Base-by-base conservation (phyloP, 2,329 filamentous ascomycete species). In the Colletotrichum truncatum region DNA sequence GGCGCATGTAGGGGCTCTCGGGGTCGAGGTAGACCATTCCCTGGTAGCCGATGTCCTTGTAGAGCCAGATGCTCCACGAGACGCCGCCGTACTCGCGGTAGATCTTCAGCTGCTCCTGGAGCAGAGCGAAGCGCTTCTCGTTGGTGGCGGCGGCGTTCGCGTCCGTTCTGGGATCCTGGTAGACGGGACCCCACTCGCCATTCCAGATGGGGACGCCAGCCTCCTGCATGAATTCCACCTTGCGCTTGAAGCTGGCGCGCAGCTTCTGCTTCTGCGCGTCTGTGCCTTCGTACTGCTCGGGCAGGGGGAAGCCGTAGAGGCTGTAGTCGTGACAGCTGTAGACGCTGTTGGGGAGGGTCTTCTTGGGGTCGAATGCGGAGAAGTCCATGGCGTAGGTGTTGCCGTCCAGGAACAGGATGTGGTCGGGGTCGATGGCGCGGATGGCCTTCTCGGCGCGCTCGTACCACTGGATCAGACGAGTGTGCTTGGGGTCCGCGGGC, bases 1-100 rank as follows among this genome's bases (percentile, higher is more conserved):
- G 80, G 21, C 77, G 77, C 73, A 86, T 86, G 74, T 85, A 87
- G 2, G 77, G 69, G 7, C 78, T 82, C 10, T 81, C 72, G 0
- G 82, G 81, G 32, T 77, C 76, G 1, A 82, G 76, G 65, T 85
- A 82, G 0, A 85, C 76, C 84, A 88, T 86, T 6, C 85, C 85
- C 72, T 87, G 84, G 45, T 84, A 79, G 0, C 85, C 84, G 38
- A 87, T 82, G 63, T 88, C 85, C 71, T 87, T 88, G 73, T 86
- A 87, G 0, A 85, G 73, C 85, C 85, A 88, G 70, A 90, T 90
- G 12, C 77, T 84, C 88, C 87, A 90, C 46, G 81, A 82, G 4
- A 83, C 80, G 7, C 79, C 79, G 0, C 48, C 57, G 18, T 36
- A 36, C 52, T 84, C 73, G 51, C 67, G 64, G 60, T 81, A 81